Evolutionary conservation across 805 yeast genomes (phyloP).

Genomic region (Candida tallmaniae): DNA sequence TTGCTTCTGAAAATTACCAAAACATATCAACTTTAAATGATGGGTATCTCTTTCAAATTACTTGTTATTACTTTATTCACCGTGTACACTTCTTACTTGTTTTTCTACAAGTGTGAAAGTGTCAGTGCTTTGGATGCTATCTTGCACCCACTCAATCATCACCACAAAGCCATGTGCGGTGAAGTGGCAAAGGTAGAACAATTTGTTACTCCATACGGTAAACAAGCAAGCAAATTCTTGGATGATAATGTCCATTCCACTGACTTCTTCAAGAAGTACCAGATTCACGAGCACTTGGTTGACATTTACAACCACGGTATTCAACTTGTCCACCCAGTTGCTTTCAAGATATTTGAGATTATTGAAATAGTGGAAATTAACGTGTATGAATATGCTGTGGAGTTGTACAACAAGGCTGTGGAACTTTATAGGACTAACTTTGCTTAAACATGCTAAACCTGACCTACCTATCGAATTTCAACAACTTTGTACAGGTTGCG

Average conservation of each 20-base stretch:
- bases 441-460: constrained; percentile 15
- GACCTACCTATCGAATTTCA: background rate
- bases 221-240: constrained; percentile 23
- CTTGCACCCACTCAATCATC: constrained; percentile 35
- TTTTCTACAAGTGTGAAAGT: constrained; percentile 35
- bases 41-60: constrained; percentile 9
- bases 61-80: constrained; percentile 21
- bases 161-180: constrained; percentile 33
- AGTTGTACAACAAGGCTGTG: constrained; percentile 16
- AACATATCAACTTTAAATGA: background rate
- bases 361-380: constrained; percentile 32
- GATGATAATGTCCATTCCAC: constrained; percentile 36
- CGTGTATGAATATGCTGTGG: constrained; percentile 20
- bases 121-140: constrained; percentile 26
- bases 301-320: constrained; percentile 10
- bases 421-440: constrained; percentile 18
- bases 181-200: constrained; percentile 25
- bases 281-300: constrained; percentile 25
- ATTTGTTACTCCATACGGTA: constrained; percentile 27
- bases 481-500: too few species aligned
- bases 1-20: background rate
- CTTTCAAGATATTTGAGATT: constrained; percentile 27
- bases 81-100: constrained; percentile 34
- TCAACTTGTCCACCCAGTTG: constrained; percentile 25
- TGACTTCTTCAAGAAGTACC: constrained; percentile 28